phyloP scores from a whole-genome alignment of 306 rosid genomes.

The Chamaecrista fasciculata region DNA sequence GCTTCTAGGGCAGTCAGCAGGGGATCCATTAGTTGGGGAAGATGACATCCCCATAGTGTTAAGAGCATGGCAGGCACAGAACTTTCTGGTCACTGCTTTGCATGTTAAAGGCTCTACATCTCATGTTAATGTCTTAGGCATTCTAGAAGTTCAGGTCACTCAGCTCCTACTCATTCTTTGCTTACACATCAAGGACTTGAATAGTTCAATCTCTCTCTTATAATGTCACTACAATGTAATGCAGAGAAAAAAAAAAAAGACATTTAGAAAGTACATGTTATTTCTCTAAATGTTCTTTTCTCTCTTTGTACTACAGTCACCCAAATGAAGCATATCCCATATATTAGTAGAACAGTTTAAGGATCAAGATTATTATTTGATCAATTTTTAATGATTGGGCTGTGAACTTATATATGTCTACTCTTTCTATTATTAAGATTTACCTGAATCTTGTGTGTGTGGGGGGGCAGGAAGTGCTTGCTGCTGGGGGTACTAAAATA shows the following conservation, averaged over 20 bases:
- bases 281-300: too few relatives aligned
- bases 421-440: slow-evolving; percentile 15
- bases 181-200: too few relatives aligned
- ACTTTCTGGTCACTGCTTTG: slow-evolving; percentile 72
- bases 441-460: background rate
- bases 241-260: too few relatives aligned
- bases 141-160: slow-evolving; percentile 88
- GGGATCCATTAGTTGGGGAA: slow-evolving; percentile 74
- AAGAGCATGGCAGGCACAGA: slow-evolving; percentile 90
- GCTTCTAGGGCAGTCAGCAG: slow-evolving; percentile 88
- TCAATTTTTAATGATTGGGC: too few relatives aligned
- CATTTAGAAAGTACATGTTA: too few relatives aligned
- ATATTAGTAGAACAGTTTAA: too few relatives aligned
- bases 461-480: slow-evolving; percentile 52
- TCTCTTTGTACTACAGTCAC: too few relatives aligned
- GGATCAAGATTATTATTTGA: too few relatives aligned
- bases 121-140: slow-evolving; percentile 68
- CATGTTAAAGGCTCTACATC: slow-evolving; percentile 72
- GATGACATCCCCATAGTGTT: slow-evolving; percentile 89
- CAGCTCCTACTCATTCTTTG: background rate
- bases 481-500: slow-evolving; percentile 47
- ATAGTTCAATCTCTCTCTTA: too few relatives aligned
- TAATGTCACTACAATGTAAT: too few relatives aligned
- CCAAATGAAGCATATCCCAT: too few relatives aligned
- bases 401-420: too few relatives aligned